Evolutionary conservation across 805 yeast species (phyloP), one percentile per base, ranked within the genome.

Genomic region (Scheffersomyces amazonensis): DNA sequence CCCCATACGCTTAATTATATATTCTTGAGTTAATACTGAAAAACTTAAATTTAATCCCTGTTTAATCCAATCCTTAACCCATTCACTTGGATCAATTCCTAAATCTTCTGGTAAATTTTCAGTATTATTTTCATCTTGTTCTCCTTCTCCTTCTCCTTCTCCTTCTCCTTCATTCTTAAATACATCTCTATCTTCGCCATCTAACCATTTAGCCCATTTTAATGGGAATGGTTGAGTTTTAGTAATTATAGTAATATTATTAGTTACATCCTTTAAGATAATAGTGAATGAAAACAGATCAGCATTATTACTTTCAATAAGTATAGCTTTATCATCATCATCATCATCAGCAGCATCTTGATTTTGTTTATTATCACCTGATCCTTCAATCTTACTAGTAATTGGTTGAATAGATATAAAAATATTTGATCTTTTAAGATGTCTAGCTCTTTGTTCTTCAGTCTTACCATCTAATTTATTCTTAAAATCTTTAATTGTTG

Each of bases 131-230:
- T 76, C 80, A 12, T 35, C 37, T 31, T 46, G 25, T 31, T 27
- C 22, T 48, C 53, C 20, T 50, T 48, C 38, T 16, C 44, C 42
- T 7, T 50, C 46, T n/a, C 44, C 48, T 16, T 47, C 54, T n/a
- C n/a, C n/a, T 6, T 58, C 61, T 25, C 49, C 56, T n/a, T 46
- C 41, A 23, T 51, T 61, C 11, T 48, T 34, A 22, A 54, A 46
- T 13, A 42, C 39, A 8, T 50, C 49, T 38, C 47, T 37, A 9
- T 47, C 49, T 18, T 63, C 57, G 11, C 80, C 76, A 43, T 78
- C 81, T n/a, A 91, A 71, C 99, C 99, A 93, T n/a, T 77, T 68
- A 8, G 89, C 83, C 99, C 99, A 93, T 55, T 78, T 81, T 32
- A 77, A 57, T 9, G 99, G 98, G 69, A 88, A 84, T 5, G 96